Evolutionary conservation across 2,329 filamentous ascomycete genomes (phyloP), one percentile per base, ranked within the genome.

Genomic region (Neopestalotiopsis sp.): DNA sequence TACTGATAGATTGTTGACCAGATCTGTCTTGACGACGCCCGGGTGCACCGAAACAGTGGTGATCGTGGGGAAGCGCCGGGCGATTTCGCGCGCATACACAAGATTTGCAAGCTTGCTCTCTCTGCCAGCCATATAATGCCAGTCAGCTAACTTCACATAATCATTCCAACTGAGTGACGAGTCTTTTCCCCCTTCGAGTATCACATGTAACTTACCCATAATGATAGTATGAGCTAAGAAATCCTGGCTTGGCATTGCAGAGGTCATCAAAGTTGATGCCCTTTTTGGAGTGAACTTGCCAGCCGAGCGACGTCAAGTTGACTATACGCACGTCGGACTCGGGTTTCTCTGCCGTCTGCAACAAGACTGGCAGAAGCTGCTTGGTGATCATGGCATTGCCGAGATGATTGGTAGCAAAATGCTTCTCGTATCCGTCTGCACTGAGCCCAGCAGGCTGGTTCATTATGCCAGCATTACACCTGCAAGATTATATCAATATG

Each of bases 401-500:
- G 7, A 85, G 70, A 69, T 84, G 81, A 59, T 85, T 85, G 2
- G 78, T 82, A 0, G 78, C 82, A 67, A 84, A 84, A 60, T 83
- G 78, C 7, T 79, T 71, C 69, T 85, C 83, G 69, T 83, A 84
- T 6, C 82, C 82, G 14, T 68, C 45, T 24, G 14, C 17, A n/a
- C 17, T 82, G 5, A 79, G 69, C 1, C 71, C 73, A 0, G 78
- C 71, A 3, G 79, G 74, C 13, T 70, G 61, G 0, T 74, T 76
- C 76, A 83, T 81, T 52, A 81, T 75, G 0, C 83, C 83, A 34
- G 71, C 69, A 24, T 70, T 71, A 59, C 81, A 81, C 69, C 61
- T 64, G 42, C 4, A 1, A 40, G 32, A 4, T 52, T 5, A 17
- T 20, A 7, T 38, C 34, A 24, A 4, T 59, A 20, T 30, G 57